phyloP scores from a whole-genome alignment of 768 basidiomycete genomes.

The Boletus barrowsii region DNA sequence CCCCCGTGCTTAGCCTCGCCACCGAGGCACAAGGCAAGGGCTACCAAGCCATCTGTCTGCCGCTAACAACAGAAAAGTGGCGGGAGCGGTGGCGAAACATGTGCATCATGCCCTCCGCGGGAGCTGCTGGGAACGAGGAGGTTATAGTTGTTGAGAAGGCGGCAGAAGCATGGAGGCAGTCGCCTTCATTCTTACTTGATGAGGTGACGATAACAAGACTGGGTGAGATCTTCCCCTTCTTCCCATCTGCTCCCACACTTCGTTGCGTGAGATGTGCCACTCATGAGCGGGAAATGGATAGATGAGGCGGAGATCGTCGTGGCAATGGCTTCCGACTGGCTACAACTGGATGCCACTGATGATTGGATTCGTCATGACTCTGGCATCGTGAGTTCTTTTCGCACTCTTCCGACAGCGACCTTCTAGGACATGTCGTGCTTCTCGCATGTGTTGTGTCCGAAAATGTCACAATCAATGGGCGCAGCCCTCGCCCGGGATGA shows the following conservation, averaged over 20 bases:
- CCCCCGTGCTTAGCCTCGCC: slow-evolving; percentile 51
- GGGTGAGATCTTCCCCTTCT: slow-evolving; percentile 38
- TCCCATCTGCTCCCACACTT: slow-evolving; percentile 13
- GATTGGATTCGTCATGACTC: slow-evolving; percentile 95
- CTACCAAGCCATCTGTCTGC: slow-evolving; percentile 74
- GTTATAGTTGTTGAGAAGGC: slow-evolving; percentile 49
- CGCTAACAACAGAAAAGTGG: slow-evolving; percentile 91
- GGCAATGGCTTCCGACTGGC: slow-evolving; percentile 87
- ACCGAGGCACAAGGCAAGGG: slow-evolving; percentile 57
- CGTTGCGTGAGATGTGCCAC: slow-evolving; percentile 12
- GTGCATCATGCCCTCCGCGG: slow-evolving; percentile 66
- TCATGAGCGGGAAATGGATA: slow-evolving; percentile 29
- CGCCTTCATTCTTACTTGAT: slow-evolving; percentile 71
- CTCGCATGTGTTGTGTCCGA: slow-evolving; percentile 14
- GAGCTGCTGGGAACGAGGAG: slow-evolving; percentile 34
- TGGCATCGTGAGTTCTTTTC: slow-evolving; percentile 69
- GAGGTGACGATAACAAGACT: slow-evolving; percentile 89
- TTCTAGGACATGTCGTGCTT: slow-evolving; percentile 9
- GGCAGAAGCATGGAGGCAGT: slow-evolving; percentile 86
- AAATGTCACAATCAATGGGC: slow-evolving; percentile 17
- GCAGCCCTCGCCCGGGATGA: slow-evolving; percentile 8
- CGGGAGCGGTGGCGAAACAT: slow-evolving; percentile 83
- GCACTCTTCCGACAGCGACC: slow-evolving; percentile 4
- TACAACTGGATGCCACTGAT: slow-evolving; percentile 89
- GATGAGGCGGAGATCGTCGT: slow-evolving; percentile 75